Base-by-base conservation (phyloP, 2,329 filamentous ascomycete genomes). In the Botryosphaeria agaves region DNA sequence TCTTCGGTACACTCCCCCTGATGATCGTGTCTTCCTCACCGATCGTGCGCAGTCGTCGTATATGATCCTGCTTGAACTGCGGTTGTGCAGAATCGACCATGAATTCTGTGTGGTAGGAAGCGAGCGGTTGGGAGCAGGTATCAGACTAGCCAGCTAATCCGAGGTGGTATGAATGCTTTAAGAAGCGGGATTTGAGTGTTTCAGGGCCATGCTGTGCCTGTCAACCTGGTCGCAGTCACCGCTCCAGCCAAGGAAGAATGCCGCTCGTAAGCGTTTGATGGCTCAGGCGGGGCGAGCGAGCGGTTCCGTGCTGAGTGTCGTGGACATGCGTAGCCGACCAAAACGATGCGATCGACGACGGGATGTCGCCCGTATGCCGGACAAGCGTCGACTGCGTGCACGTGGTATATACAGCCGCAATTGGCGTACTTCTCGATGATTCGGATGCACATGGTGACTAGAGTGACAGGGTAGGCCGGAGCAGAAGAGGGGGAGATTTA, bases 341-440 rank as follows among this genome's bases (percentile, higher is more conserved):
- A 32, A 5, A 36, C 35, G 5, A 34, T 27, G 5, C 35, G 29
- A 18, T 36, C 35, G 6, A 15, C 30, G 17, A 36, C 31, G 5
- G 35, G 29, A 21, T 36, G 35, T 28, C 35, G 26, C 12, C 35
- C 35, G 17, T 21, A 34, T 8, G 28, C 14, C 18, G 19, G 19
- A 23, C 35, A 36, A n/a, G 35, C 29, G 15, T 36, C 35, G 32
- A 36, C 28, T 14, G 26, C 30, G 27, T 36, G 35, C n/a, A 36
- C 30, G 23, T 32, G 25, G 28, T 36, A 36, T 19, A 36, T 17
- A 25, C 35, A 36, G 16, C 30, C 30, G 23, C 35, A 36, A 26
- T 20, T 30, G 12, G 35, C 32, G 28, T 34, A 36, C 7, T 29
- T 30, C 26, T 33, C 33, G 9, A 28, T 36, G 7, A 29, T 41